Evolutionary conservation across 129 eudicot species (phyloP).

Genomic region (Scalesia atractyloides): DNA sequence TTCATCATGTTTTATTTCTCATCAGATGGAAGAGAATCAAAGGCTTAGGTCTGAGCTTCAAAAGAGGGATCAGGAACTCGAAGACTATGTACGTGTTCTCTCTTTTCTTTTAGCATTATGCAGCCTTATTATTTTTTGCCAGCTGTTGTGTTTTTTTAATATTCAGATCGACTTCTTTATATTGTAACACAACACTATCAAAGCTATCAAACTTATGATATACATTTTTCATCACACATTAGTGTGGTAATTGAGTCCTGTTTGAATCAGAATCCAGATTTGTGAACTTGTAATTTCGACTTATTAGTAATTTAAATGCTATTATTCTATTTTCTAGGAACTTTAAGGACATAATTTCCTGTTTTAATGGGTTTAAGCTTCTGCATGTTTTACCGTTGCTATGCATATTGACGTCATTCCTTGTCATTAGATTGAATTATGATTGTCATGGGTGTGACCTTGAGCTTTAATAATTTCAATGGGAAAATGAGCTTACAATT

Average conservation of each 20-base stretch:
- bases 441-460: too few species aligned
- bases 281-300: too few species aligned
- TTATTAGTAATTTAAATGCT: too few species aligned
- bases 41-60: conserved; percentile 76
- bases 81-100: conserved; percentile 55
- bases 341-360: too few species aligned
- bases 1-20: conserved; percentile 15
- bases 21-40: conserved; percentile 81
- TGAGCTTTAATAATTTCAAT: too few species aligned
- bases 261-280: not conserved
- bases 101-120: conserved; percentile 1
- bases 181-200: conserved; percentile 5
- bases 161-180: not conserved
- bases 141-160: not conserved
- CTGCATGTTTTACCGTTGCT: too few species aligned
- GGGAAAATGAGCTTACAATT: too few species aligned
- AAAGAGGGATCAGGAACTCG: conserved; percentile 63
- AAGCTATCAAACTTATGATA: conserved; percentile 1
- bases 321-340: too few species aligned
- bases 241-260: not conserved
- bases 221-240: not conserved
- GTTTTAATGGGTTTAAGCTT: too few species aligned
- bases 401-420: too few species aligned
- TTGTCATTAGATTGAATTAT: too few species aligned
- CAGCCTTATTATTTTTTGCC: not conserved